phyloP scores from a whole-genome alignment of 345 rosid species.

The Geranium rotundifolium region DNA sequence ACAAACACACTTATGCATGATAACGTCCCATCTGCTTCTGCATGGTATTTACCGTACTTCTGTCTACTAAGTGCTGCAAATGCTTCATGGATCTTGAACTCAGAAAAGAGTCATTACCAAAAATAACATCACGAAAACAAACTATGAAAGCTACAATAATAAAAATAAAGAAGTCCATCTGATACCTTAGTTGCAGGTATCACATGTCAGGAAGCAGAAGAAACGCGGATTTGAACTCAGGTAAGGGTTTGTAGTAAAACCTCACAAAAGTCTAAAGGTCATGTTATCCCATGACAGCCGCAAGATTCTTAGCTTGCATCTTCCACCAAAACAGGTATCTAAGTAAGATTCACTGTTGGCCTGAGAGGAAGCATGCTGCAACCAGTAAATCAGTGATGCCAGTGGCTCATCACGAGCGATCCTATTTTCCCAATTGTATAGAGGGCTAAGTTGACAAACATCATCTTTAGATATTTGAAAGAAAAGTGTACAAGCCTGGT shows the following conservation, averaged over 20 bases:
- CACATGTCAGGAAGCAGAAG: not conserved
- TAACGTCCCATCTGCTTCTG: too few species aligned
- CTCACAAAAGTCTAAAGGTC: constrained; percentile 13
- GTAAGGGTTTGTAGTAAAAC: constrained; percentile 16
- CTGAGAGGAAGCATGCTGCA: constrained; percentile 17
- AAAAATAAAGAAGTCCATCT: not conserved
- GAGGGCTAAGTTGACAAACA: constrained; percentile 16
- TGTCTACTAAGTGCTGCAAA: not conserved
- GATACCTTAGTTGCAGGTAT: constrained; percentile 3
- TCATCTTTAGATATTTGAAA: constrained; percentile 21
- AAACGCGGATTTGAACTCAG: constrained; percentile 9
- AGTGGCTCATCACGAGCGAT: constrained; percentile 8
- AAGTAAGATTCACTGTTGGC: constrained; percentile 15
- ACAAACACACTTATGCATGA: not conserved
- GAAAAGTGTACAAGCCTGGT: constrained; percentile 22
- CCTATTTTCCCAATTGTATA: constrained; percentile 9
- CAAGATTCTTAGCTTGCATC: constrained; percentile 15
- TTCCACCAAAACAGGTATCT: constrained; percentile 17
- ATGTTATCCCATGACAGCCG: constrained; percentile 19
- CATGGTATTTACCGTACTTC: not conserved
- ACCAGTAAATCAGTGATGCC: constrained; percentile 10
- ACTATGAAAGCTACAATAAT: not conserved
- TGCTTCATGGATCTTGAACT: not conserved
- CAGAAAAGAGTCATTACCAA: not conserved
- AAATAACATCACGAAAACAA: not conserved